Percentiles rank a stretch among this genome's conserved stretches.
Conservation (phyloP, 1,284 basidiomycete genomes). For the Athelia psychrophila region DNA sequence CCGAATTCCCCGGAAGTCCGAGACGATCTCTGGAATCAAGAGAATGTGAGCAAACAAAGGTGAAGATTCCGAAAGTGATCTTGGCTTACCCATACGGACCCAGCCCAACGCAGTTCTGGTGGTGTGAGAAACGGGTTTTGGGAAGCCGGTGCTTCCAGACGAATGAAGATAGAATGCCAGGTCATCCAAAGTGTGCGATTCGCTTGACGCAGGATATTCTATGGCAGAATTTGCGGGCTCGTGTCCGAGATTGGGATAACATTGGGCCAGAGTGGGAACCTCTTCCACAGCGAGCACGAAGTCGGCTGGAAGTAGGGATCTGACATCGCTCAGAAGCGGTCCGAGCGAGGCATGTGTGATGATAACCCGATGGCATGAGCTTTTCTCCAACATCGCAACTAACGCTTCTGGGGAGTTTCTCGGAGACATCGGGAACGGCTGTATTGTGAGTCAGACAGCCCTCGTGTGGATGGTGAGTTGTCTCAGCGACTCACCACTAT, state of each 20-base stretch:
- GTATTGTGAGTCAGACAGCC: neutral
- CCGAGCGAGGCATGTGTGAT: constrained; percentile 17
- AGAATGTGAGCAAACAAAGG: constrained; percentile 7
- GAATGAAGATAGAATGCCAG: constrained; percentile 19
- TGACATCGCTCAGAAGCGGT: constrained; percentile 14
- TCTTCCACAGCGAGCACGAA: constrained; percentile 18
- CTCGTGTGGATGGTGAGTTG: neutral
- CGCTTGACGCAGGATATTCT: constrained; percentile 16
- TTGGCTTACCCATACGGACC: neutral
- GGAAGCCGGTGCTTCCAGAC: constrained; percentile 24
- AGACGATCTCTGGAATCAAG: constrained; percentile 13
- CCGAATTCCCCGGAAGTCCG: constrained; percentile 13
- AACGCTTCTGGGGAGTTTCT: constrained; percentile 23
- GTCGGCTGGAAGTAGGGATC: constrained; percentile 7
- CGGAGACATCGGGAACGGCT: constrained; percentile 33
- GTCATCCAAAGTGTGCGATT: constrained; percentile 3
- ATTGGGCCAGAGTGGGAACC: constrained; percentile 18
- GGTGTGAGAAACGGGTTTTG: constrained; percentile 20
- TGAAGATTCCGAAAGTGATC: too few species aligned
- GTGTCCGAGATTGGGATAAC: constrained; percentile 25
- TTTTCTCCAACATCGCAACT: constrained; percentile 18
- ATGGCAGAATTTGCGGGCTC: constrained; percentile 16
- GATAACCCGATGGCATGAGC: constrained; percentile 20
- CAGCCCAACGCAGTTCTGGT: constrained; percentile 11
- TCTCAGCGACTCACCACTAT: constrained; percentile 15